Percentiles rank a stretch among this genome's conserved stretches.
phyloP scores from a whole-genome alignment of 306 rosid species.

The Cucurbita maxima region DNA sequence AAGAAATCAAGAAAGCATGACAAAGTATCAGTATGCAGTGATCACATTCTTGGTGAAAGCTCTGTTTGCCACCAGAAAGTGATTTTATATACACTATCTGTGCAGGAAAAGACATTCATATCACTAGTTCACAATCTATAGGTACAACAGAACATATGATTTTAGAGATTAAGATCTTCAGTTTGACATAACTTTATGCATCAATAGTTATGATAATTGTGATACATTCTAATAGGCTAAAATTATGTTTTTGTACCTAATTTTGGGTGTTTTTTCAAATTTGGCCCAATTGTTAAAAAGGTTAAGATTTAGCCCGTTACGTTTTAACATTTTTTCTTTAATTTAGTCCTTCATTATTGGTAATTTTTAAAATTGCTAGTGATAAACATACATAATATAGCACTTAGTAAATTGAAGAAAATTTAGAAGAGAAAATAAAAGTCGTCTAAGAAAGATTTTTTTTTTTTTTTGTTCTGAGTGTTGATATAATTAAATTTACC shows the following conservation, averaged over 20 bases:
- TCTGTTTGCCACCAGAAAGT: neutral
- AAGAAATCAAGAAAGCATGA: neutral
- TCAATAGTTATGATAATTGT: neutral
- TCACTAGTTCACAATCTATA: neutral
- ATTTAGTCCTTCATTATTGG: neutral
- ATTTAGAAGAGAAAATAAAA: neutral
- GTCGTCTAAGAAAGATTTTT: neutral
- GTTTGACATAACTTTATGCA: neutral
- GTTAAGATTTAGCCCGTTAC: neutral
- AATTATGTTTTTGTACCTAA: neutral
- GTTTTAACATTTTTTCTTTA: neutral
- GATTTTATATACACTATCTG: neutral
- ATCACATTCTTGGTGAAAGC: neutral
- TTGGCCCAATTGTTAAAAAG: neutral
- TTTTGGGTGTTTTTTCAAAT: neutral
- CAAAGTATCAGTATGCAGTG: neutral
- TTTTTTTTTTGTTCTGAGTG: no score
- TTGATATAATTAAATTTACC: neutral
- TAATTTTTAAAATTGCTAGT: neutral
- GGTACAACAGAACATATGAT: neutral
- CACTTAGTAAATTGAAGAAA: neutral
- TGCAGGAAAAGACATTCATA: neutral
- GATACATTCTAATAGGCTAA: neutral
- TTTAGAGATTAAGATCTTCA: neutral
- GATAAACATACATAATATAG: neutral